Evolutionary conservation across 495 filamentous ascomycete species (phyloP), one percentile per base, ranked within the genome.

Genomic region (Penicillium paxilli): DNA sequence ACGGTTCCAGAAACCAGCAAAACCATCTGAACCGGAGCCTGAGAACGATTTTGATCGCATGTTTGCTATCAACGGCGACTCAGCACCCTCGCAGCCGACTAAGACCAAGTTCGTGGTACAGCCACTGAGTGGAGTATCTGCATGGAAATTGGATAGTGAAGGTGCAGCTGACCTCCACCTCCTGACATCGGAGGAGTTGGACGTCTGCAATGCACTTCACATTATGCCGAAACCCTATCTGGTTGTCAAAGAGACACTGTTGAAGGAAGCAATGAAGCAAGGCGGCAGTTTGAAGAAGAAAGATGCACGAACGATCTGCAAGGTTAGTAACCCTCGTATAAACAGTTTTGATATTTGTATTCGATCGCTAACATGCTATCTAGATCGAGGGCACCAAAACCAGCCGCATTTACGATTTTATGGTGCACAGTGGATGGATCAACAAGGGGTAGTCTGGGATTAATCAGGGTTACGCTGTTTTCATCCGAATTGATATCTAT

Each of bases 171-270:
- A 97, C 58, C 65, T 91, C 16, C 94, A 98, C 59, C 81, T 99
- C 1, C 72, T 98, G n/a, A 88, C 87, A 0, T 78, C 82, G 5
- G 92, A 94, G 47, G 95, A 98, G 68, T 74, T 79, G 1, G 89
- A 96, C 62, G 72, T 99, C 3, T 98, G 95, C 72, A 86, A 86
- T 55, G 81, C 85, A 44, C 76, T 96, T 5, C 83, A 90, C 25
- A 69, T 98, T 28, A 85, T 90, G 68, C 95, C 94, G 1, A 98
- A 98, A 70, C 90, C 95, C 1, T 99, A 96, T 65, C 65, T 96
- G 28, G 89, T 90, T 59, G 92, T 99, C 69, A 98, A 98, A 70
- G 91, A 96, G 63, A 83, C 86, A 23, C 70, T 96, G 30, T 69
- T 98, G 41, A 90, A 88, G 63, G 92, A 97, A 64, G 89, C 93